Percentiles rank a stretch among this genome's conserved stretches.
Conservation (phyloP, 2,329 filamentous ascomycete genomes). For the Diplocarpon mali region DNA sequence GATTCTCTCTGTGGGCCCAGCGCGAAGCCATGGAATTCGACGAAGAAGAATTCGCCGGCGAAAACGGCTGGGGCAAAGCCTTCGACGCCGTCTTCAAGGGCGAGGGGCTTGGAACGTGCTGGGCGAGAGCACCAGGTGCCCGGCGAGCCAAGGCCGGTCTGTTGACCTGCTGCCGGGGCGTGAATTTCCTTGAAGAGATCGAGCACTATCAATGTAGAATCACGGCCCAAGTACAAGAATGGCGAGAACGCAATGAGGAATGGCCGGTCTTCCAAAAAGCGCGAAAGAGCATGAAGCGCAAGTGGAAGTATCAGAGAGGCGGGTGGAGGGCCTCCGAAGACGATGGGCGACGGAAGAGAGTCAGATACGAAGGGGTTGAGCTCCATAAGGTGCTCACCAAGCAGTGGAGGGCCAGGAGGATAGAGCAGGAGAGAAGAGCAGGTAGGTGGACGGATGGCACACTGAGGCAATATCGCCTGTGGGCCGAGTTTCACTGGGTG, state of each 20-base stretch:
- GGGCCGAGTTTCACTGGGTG: conserved; percentile 20
- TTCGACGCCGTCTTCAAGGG: conserved; percentile 15
- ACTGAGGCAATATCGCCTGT: conserved; percentile 13
- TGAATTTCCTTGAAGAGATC: conserved; percentile 8
- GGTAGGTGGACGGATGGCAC: conserved; percentile 21
- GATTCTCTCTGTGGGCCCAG: conserved; percentile 10
- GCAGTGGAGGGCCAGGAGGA: conserved; percentile 12
- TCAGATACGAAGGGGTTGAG: neutral
- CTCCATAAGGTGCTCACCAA: conserved; percentile 11
- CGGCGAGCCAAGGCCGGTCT: conserved; percentile 14
- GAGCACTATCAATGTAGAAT: neutral
- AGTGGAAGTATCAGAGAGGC: conserved; percentile 1
- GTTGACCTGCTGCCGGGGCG: conserved; percentile 8
- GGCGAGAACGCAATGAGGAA: neutral
- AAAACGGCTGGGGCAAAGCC: neutral
- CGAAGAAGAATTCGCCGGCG: conserved; percentile 3
- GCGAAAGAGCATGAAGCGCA: neutral
- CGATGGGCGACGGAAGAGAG: neutral
- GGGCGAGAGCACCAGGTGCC: conserved; percentile 8
- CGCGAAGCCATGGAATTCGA: conserved; percentile 9
- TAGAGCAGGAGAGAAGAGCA: conserved; percentile 18
- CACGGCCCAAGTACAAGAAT: neutral
- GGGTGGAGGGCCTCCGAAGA: neutral
- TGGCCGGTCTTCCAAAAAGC: neutral
- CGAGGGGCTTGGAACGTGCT: conserved; percentile 1